Evolutionary conservation across 495 filamentous ascomycete species (phyloP).

Genomic region (Neurospora sp.): DNA sequence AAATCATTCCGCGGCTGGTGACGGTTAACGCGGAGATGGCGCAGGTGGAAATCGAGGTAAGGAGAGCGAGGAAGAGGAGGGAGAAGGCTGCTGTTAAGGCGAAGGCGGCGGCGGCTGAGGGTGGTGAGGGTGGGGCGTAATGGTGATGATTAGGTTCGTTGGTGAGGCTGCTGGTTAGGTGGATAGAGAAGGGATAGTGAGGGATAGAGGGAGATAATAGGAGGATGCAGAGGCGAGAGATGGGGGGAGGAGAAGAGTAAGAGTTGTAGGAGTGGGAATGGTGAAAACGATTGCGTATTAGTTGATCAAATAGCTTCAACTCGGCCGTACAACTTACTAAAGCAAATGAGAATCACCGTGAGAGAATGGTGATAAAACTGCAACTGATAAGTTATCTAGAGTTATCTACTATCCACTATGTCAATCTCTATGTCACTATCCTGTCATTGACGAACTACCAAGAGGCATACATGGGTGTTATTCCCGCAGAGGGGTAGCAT

Average conservation of each 20-base stretch:
- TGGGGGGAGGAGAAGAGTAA: not conserved
- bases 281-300: not conserved
- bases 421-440: not conserved
- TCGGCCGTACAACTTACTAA: not conserved
- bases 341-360: not conserved
- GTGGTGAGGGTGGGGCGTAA: not conserved
- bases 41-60: slow-evolving; percentile 38
- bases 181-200: not conserved
- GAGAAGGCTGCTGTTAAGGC: slow-evolving; percentile 25
- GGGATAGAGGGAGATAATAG: not conserved
- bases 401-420: not conserved
- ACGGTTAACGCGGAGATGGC: slow-evolving; percentile 37
- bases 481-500: not conserved
- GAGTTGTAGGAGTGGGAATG: not conserved
- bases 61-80: slow-evolving; percentile 39
- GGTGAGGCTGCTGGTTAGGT: not conserved
- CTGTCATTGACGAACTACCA: not conserved
- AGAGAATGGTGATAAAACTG: not conserved
- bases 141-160: not conserved
- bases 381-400: not conserved
- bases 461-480: not conserved
- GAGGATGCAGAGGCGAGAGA: not conserved
- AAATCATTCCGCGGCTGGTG: slow-evolving; percentile 35
- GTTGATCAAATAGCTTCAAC: not conserved
- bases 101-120: not conserved